Percentiles rank a stretch among this genome's conserved stretches.
phyloP scores from a whole-genome alignment of 1,284 basidiomycete species.

The Trichosporon coremiiforme region DNA sequence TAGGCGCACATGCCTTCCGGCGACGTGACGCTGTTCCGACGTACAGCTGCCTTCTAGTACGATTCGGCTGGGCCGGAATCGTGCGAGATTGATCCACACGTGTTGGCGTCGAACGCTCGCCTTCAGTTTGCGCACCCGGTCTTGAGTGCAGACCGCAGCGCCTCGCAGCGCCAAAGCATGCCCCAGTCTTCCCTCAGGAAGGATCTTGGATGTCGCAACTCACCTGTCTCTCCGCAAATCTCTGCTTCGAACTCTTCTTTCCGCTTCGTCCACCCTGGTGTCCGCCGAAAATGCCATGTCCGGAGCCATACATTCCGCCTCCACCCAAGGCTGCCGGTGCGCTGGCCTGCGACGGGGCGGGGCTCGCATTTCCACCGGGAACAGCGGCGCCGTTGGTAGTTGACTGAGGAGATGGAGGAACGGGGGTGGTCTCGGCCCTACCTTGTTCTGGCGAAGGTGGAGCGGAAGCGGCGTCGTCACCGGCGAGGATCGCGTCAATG shows the following conservation, averaged over 20 bases:
- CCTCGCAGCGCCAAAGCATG: neutral
- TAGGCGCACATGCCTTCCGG: neutral
- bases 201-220: constrained; percentile 36
- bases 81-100: neutral
- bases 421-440: neutral
- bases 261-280: constrained; percentile 20
- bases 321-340: neutral
- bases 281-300: neutral
- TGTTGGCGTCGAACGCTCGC: neutral
- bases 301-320: constrained; percentile 23
- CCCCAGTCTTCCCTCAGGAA: neutral
- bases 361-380: neutral
- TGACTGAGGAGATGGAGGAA: neutral
- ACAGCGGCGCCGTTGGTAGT: neutral
- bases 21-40: neutral
- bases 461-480: constrained; percentile 12
- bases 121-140: neutral
- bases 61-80: neutral
- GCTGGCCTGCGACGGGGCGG: constrained; percentile 4
- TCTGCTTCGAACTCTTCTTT: constrained; percentile 68
- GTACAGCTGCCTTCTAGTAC: neutral
- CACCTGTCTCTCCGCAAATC: constrained; percentile 79
- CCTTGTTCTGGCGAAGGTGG: constrained; percentile 3
- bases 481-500: constrained; percentile 9
- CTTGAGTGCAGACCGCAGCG: neutral